phyloP scores from a whole-genome alignment of 202 grass and related monocot genomes.

The Saccharum hybrid region DNA sequence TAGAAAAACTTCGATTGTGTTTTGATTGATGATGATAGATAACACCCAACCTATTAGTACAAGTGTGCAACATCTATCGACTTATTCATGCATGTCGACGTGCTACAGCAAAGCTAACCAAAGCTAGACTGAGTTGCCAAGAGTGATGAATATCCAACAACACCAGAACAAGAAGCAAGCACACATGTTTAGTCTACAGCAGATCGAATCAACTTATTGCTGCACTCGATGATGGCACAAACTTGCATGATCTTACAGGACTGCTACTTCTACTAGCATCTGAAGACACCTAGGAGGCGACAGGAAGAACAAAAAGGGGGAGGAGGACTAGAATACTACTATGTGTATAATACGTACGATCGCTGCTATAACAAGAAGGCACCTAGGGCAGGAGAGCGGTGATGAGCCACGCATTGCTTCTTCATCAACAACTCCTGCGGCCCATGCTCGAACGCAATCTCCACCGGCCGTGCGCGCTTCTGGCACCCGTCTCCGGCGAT shows the following conservation, averaged over 20 bases:
- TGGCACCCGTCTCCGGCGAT: slow-evolving; percentile 47
- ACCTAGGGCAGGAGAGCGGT: slow-evolving; percentile 51
- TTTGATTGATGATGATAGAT: background rate
- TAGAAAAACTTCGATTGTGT: background rate
- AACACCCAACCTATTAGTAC: background rate
- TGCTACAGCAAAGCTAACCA: slow-evolving; percentile 15
- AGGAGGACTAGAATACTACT: slow-evolving; percentile 11
- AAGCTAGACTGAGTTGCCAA: background rate
- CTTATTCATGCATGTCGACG: background rate
- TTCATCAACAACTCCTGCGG: slow-evolving; percentile 48
- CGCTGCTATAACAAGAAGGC: slow-evolving; percentile 49
- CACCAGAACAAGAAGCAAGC: background rate
- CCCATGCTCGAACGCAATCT: slow-evolving; percentile 46
- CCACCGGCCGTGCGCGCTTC: slow-evolving; percentile 55
- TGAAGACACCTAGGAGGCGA: background rate
- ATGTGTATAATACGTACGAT: slow-evolving; percentile 18
- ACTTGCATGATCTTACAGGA: slow-evolving; percentile 23
- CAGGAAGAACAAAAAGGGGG: slow-evolving; percentile 21
- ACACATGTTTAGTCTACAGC: background rate
- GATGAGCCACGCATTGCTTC: slow-evolving; percentile 53
- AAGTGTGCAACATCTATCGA: background rate
- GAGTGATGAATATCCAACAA: background rate
- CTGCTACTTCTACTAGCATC: slow-evolving; percentile 16
- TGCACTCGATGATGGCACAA: slow-evolving; percentile 1
- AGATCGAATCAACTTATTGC: slow-evolving; percentile 23